Conservation (phyloP, 2,329 filamentous ascomycete genomes). For the Cercospora sp. region DNA sequence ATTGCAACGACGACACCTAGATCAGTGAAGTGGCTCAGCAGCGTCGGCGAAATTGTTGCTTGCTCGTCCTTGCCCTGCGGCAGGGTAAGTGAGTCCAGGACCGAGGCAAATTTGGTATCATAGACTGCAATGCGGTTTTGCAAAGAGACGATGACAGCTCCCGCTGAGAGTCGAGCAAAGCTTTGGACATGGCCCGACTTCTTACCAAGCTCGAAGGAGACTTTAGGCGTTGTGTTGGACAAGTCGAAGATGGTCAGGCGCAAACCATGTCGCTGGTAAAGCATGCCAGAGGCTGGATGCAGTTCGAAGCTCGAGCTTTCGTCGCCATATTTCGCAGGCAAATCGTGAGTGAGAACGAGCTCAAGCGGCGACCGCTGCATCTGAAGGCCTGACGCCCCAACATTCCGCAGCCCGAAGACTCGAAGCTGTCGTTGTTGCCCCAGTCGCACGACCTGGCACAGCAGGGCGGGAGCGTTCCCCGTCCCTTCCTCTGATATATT, state of each 20-base stretch:
- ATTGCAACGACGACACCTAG: conserved; percentile 67
- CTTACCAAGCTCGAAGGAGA: conserved; percentile 52
- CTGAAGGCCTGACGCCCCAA: conserved; percentile 19
- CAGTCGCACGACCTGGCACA: conserved; percentile 25
- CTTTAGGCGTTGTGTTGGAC: conserved; percentile 60
- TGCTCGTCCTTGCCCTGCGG: neutral
- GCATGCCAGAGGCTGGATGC: conserved; percentile 61
- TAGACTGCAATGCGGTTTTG: conserved; percentile 60
- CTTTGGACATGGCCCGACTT: conserved; percentile 55
- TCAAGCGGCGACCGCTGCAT: conserved; percentile 18
- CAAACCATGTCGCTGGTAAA: conserved; percentile 60
- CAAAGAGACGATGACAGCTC: conserved; percentile 65
- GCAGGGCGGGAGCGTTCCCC: conserved; percentile 16
- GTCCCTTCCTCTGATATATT: neutral
- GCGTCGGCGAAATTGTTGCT: conserved; percentile 5
- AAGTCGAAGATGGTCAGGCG: conserved; percentile 64
- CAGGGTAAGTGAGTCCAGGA: conserved; percentile 47
- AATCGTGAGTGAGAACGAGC: conserved; percentile 27
- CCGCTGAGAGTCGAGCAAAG: conserved; percentile 66
- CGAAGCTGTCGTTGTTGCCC: conserved; percentile 18
- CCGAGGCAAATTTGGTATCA: conserved; percentile 65
- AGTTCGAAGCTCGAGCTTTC: conserved; percentile 31
- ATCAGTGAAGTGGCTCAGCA: conserved; percentile 60
- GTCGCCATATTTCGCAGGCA: conserved; percentile 23
- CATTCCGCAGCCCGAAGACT: conserved; percentile 24